These are phyloP conservation scores for Suhomyces kunorum DNA, from an alignment of 1,139 yeast genomes.

Conservation along the genomic window DNA sequence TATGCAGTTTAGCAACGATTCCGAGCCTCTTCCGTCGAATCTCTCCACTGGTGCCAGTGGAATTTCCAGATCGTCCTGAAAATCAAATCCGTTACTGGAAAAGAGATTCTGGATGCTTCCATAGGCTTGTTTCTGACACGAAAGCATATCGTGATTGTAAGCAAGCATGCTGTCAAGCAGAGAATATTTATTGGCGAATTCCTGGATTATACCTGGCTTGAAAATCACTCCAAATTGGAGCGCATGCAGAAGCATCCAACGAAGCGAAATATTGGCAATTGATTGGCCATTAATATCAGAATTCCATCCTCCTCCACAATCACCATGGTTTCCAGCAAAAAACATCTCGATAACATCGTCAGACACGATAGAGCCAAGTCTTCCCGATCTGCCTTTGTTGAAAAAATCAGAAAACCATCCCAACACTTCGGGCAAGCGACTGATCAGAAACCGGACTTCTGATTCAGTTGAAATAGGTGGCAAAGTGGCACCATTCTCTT, in stretches of 20 bases:
- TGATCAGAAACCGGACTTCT: neutral
- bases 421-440: no score
- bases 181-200: slow-evolving; percentile 40
- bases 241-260: slow-evolving; percentile 62
- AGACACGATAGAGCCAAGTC: slow-evolving; percentile 14
- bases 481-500: slow-evolving; percentile 23
- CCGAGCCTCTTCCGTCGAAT: slow-evolving; percentile 40
- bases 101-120: neutral
- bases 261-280: slow-evolving; percentile 45
- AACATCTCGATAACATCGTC: slow-evolving; percentile 53
- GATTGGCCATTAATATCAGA: slow-evolving; percentile 33
- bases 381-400: neutral
- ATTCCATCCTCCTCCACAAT: slow-evolving; percentile 65
- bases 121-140: slow-evolving; percentile 9
- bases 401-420: neutral
- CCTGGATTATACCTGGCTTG: slow-evolving; percentile 37
- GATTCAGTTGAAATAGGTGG: neutral
- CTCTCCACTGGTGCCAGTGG: slow-evolving; percentile 17
- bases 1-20: slow-evolving; percentile 21
- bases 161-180: slow-evolving; percentile 43
- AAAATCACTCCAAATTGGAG: slow-evolving; percentile 50
- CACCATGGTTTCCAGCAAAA: slow-evolving; percentile 70
- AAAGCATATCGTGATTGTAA: slow-evolving; percentile 49
- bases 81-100: neutral
- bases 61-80: neutral